A percentile compares a stretch with the other conserved stretches of the same genome.
These are phyloP conservation scores for Cyberlindnera xishuangbannaensis DNA, from an alignment of 805 yeast genomes.

Conservation along the genomic window DNA sequence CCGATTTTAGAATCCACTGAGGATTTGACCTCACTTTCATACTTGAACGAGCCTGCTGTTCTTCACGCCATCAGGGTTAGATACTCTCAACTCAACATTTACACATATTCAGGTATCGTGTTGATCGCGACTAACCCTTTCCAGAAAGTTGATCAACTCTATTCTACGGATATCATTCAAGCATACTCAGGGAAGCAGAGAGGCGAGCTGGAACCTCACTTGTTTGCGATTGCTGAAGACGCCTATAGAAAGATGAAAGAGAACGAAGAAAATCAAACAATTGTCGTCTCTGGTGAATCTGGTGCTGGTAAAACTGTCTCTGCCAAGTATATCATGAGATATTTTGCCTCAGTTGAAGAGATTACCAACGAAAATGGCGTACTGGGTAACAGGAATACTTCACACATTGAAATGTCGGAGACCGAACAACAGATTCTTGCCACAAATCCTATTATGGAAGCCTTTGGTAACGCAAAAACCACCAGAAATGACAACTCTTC, in stretches of 20 bases:
- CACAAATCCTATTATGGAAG: constrained; percentile 95
- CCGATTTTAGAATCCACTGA: constrained; percentile 90
- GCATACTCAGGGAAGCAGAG: constrained; percentile 89
- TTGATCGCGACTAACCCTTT: constrained; percentile 95
- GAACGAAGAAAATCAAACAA: constrained; percentile 83
- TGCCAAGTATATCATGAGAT: constrained; percentile 96
- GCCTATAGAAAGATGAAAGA: constrained; percentile 93
- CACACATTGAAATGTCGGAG: constrained; percentile 65
- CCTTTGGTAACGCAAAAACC: constrained; percentile 97
- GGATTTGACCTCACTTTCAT: constrained; percentile 87
- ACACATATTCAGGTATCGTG: constrained; percentile 95
- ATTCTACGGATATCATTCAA: constrained; percentile 88
- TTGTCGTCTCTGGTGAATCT: constrained; percentile 95
- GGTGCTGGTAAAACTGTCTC: constrained; percentile 99
- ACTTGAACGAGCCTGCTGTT: constrained; percentile 94
- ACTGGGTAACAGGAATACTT: constrained; percentile 36
- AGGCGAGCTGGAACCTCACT: constrained; percentile 95
- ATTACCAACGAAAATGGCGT: constrained; percentile 27
- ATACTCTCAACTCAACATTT: constrained; percentile 83
- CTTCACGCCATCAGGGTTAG: constrained; percentile 88
- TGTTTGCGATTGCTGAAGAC: constrained; percentile 96
- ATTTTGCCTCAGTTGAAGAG: constrained; percentile 88
- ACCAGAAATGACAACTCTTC: constrained; percentile 97
- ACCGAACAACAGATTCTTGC: constrained; percentile 94
- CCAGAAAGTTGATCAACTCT: constrained; percentile 84